A percentile compares a stretch with the other conserved stretches of the same genome.
phyloP scores from a whole-genome alignment of 345 rosid genomes.

The Lumnitzera littorea region DNA sequence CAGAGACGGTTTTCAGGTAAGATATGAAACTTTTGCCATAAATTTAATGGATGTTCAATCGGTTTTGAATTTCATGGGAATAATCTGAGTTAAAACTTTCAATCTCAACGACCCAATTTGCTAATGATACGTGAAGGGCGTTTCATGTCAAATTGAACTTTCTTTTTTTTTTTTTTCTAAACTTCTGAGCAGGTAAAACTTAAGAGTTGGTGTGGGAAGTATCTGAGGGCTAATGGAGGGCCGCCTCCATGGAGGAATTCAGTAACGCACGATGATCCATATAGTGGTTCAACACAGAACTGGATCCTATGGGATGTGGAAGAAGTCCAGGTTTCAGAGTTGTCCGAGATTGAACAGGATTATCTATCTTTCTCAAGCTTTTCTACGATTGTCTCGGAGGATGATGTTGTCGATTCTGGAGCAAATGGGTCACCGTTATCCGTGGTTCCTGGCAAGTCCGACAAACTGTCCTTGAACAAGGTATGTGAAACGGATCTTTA shows the following conservation, averaged over 20 bases:
- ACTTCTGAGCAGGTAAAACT: constrained; percentile 18
- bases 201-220: constrained; percentile 33
- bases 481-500: background rate
- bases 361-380: constrained; percentile 10
- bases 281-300: constrained; percentile 22
- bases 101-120: too few species aligned
- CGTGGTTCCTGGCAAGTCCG: constrained; percentile 6
- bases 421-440: constrained; percentile 7
- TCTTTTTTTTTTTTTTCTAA: too few species aligned
- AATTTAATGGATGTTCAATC: background rate
- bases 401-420: background rate
- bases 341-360: constrained; percentile 1
- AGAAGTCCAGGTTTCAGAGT: constrained; percentile 3
- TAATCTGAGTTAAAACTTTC: too few species aligned
- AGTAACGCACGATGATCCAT: constrained; percentile 42
- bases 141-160: too few species aligned
- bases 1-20: constrained; percentile 44
- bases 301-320: constrained; percentile 38
- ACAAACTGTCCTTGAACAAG: too few species aligned
- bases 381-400: constrained; percentile 2
- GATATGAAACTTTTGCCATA: background rate
- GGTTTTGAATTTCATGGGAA: background rate
- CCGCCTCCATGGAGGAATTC: constrained; percentile 49
- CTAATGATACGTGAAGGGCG: too few species aligned
- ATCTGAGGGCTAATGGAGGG: constrained; percentile 43